Conservation (phyloP, 148 eudicot species). For the Spergularia marina region DNA sequence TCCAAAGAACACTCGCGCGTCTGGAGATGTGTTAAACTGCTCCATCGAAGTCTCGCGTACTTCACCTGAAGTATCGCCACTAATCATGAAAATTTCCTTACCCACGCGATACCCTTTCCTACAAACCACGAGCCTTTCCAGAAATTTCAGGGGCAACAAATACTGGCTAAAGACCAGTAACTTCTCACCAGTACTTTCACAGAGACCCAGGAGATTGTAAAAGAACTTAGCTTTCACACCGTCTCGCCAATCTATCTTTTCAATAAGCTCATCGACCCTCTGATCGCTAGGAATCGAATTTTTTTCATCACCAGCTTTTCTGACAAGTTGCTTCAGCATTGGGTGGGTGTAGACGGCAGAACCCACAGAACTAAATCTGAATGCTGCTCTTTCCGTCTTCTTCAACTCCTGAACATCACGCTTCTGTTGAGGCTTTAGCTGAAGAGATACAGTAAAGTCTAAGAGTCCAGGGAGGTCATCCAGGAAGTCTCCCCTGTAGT, state of each 20-base stretch:
- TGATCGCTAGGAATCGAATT: conserved; percentile 32
- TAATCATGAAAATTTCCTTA: conserved; percentile 65
- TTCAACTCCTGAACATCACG: conserved; percentile 49
- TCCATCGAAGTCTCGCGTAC: conserved; percentile 73
- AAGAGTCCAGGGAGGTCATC: conserved; percentile 88
- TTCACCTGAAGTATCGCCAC: conserved; percentile 61
- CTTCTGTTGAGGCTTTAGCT: conserved; percentile 56
- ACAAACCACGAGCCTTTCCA: conserved; percentile 50
- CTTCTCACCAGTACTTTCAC: conserved; percentile 72
- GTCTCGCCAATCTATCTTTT: conserved; percentile 51
- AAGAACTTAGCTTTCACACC: conserved; percentile 86
- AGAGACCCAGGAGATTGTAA: conserved; percentile 54
- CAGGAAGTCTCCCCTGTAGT: conserved; percentile 79
- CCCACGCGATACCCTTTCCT: conserved; percentile 59
- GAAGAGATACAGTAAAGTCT: conserved; percentile 71
- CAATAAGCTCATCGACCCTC: conserved; percentile 53
- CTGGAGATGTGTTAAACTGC: conserved; percentile 62
- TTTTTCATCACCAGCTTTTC: conserved; percentile 42
- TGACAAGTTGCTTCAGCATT: conserved; percentile 43
- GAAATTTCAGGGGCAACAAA: conserved; percentile 67
- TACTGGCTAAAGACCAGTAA: conserved; percentile 81
- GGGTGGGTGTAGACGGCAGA: conserved; percentile 79
- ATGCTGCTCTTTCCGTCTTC: conserved; percentile 43
- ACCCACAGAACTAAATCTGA: conserved; percentile 61
- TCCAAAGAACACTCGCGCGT: conserved; percentile 79